A percentile compares a stretch with the other conserved stretches of the same genome.
These are phyloP conservation scores for Plasmodium vinckei DNA, from an alignment of 169 alveolate species.

Conservation along the genomic window DNA sequence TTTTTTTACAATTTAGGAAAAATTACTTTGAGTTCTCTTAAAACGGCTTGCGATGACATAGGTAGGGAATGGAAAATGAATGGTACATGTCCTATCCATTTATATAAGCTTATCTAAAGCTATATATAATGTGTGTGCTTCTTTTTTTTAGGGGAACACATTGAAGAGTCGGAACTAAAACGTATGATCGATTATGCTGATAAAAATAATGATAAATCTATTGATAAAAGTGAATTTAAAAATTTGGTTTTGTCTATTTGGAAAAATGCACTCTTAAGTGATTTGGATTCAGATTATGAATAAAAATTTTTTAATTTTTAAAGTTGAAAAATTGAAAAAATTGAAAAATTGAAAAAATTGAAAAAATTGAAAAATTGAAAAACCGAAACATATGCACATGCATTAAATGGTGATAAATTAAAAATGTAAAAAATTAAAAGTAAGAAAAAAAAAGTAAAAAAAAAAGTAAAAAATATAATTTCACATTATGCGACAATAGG, in stretches of 20 bases:
- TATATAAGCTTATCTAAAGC: too few species aligned
- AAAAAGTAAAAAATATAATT: too few species aligned
- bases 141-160: slow-evolving; percentile 33
- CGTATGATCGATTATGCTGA: slow-evolving; percentile 71
- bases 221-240: slow-evolving; percentile 58
- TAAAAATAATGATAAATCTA: slow-evolving; percentile 55
- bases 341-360: not conserved
- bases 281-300: slow-evolving; percentile 47
- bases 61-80: too few species aligned
- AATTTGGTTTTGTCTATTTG: slow-evolving; percentile 28
- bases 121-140: not conserved
- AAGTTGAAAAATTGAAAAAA: not conserved
- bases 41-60: too few species aligned
- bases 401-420: not conserved
- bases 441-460: not conserved
- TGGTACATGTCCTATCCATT: too few species aligned
- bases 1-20: too few species aligned
- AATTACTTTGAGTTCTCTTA: too few species aligned
- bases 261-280: slow-evolving; percentile 71
- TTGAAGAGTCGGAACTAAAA: slow-evolving; percentile 37
- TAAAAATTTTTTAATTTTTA: too few species aligned
- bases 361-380: not conserved
- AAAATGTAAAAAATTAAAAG: not conserved
- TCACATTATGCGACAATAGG: too few species aligned
- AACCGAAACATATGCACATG: not conserved